These are phyloP conservation scores for Chalara sp. DNA, from an alignment of 2,329 filamentous ascomycete species.

Conservation along the genomic window DNA sequence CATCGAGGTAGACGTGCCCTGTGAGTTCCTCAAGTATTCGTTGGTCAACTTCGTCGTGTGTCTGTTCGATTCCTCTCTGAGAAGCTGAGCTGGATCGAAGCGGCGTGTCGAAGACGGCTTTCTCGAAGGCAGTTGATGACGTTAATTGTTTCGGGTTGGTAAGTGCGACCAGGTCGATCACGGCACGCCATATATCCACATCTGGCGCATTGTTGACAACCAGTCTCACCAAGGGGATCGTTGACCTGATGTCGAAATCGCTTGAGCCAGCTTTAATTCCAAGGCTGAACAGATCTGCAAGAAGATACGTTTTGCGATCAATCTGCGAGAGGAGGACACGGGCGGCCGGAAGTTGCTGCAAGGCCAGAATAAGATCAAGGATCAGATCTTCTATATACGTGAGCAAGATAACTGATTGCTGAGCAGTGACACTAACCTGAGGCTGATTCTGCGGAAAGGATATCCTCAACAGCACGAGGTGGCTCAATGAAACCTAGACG, in stretches of 20 bases:
- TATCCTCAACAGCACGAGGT: constrained; percentile 1
- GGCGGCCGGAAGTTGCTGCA: constrained; percentile 5
- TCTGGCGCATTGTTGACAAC: constrained; percentile 2
- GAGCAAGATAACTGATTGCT: constrained; percentile 1
- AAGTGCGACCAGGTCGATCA: constrained; percentile 3
- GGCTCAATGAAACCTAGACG: constrained; percentile 1
- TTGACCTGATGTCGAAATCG: constrained; percentile 3
- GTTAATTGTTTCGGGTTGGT: background rate
- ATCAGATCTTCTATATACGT: background rate
- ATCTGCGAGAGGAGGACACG: constrained; percentile 7
- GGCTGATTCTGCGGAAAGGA: constrained; percentile 1
- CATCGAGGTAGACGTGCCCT: constrained; percentile 19
- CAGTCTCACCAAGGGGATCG: constrained; percentile 1
- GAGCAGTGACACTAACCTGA: background rate
- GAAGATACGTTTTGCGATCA: constrained; percentile 2
- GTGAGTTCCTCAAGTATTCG: constrained; percentile 21
- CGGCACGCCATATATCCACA: constrained; percentile 1
- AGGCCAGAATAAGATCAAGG: constrained; percentile 1
- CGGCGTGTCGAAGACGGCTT: constrained; percentile 15
- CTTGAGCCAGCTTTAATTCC: constrained; percentile 6
- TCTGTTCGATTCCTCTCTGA: constrained; percentile 19
- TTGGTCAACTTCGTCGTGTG: constrained; percentile 20
- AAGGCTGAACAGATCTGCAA: constrained; percentile 1
- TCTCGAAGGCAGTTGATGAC: constrained; percentile 7
- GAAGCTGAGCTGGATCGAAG: constrained; percentile 14